Evolutionary conservation across 2,329 filamentous ascomycete genomes (phyloP).

Genomic region (Cladophialophora bantiana): DNA sequence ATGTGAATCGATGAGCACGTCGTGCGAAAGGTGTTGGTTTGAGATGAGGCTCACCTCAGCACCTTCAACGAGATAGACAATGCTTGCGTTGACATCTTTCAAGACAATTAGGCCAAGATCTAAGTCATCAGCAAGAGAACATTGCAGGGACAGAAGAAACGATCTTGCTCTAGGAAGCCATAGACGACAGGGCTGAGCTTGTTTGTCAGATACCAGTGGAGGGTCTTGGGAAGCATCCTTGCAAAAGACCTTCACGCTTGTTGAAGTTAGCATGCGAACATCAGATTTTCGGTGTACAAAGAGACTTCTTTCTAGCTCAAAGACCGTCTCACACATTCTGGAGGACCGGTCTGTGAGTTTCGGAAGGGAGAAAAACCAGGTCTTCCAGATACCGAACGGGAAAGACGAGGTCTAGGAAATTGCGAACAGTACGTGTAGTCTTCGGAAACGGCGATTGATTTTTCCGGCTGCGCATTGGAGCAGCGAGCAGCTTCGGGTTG

Average conservation of each 20-base stretch:
- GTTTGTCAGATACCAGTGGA: conserved; percentile 2
- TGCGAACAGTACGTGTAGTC: neutral
- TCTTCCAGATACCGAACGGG: neutral
- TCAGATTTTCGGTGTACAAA: conserved; percentile 23
- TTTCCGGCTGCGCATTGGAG: conserved; percentile 13
- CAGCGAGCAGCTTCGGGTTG: neutral
- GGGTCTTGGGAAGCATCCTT: conserved; percentile 13
- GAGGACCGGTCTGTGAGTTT: neutral
- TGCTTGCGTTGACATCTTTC: conserved; percentile 6
- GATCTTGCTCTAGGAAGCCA: conserved; percentile 29
- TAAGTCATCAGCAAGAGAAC: conserved; percentile 25
- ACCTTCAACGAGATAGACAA: conserved; percentile 21
- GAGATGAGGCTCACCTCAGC: conserved; percentile 31
- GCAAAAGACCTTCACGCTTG: conserved; percentile 12
- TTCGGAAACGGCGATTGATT: conserved; percentile 4
- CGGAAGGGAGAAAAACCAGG: neutral
- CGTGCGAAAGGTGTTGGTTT: neutral
- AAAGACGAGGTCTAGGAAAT: neutral
- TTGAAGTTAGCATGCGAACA: conserved; percentile 19
- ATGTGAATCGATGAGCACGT: conserved; percentile 12
- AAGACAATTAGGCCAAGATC: conserved; percentile 9
- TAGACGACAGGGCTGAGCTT: conserved; percentile 7
- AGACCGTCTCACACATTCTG: conserved; percentile 19
- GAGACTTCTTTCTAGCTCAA: conserved; percentile 20
- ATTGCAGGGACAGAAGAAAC: conserved; percentile 23